These are phyloP conservation scores for Annona cherimola DNA, from an alignment of 164 flowering plant species.

Conservation along the genomic window DNA sequence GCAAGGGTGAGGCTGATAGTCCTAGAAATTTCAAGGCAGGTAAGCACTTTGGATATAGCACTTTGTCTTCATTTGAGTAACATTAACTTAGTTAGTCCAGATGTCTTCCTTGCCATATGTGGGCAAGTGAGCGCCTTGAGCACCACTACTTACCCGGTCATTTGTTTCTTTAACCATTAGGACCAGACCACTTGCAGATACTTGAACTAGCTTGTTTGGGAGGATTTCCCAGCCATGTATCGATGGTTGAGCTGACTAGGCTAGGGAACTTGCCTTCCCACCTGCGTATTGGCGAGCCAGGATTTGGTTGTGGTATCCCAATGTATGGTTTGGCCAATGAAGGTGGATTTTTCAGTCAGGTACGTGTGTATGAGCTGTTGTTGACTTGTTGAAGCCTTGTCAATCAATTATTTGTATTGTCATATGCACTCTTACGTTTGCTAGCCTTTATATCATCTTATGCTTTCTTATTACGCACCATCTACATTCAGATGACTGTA, in stretches of 20 bases:
- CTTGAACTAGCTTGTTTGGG: constrained; percentile 9
- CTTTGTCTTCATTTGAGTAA: constrained; percentile 28
- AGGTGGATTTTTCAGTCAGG: constrained; percentile 39
- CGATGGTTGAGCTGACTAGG: constrained; percentile 15
- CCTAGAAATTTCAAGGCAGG: constrained; percentile 31
- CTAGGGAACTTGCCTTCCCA: constrained; percentile 35
- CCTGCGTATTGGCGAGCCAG: constrained; percentile 46
- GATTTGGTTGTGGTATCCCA: constrained; percentile 51
- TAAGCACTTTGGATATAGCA: constrained; percentile 24
- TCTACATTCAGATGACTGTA: too few relatives aligned
- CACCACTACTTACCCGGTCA: constrained; percentile 33
- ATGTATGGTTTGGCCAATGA: constrained; percentile 45
- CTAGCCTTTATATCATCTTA: neutral
- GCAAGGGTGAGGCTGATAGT: constrained; percentile 52
- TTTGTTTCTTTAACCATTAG: constrained; percentile 15
- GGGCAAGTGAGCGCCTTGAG: constrained; percentile 25
- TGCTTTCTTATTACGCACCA: neutral
- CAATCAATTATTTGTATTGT: neutral
- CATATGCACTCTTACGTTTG: neutral
- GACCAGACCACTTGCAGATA: constrained; percentile 5
- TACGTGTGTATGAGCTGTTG: constrained; percentile 38
- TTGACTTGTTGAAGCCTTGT: too few relatives aligned
- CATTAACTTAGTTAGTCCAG: constrained; percentile 16
- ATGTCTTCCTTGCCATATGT: constrained; percentile 22
- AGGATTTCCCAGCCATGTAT: constrained; percentile 14